phyloP scores from a whole-genome alignment of 202 grass and related monocot species.

The Cymbopogon flexuosus region DNA sequence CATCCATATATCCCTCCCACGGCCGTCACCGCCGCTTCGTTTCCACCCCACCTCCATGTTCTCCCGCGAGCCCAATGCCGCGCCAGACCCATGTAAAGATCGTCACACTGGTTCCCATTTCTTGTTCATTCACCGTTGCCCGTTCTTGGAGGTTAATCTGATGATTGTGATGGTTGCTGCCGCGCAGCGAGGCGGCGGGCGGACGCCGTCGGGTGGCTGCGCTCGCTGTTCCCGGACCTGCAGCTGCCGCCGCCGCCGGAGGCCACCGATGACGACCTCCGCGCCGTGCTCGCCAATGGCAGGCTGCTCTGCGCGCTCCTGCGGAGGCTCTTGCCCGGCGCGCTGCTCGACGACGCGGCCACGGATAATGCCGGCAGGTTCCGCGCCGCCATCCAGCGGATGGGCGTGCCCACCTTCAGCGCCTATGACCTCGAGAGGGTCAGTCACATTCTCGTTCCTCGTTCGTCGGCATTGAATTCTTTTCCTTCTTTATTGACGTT shows the following conservation, averaged over 20 bases:
- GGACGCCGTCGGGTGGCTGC: slow-evolving; percentile 43
- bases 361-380: slow-evolving; percentile 50
- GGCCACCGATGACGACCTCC: slow-evolving; percentile 41
- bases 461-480: neutral
- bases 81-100: slow-evolving; percentile 35
- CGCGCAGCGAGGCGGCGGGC: slow-evolving; percentile 40
- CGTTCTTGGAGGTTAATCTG: neutral
- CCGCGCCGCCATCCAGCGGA: slow-evolving; percentile 44
- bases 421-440: slow-evolving; percentile 62
- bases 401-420: slow-evolving; percentile 53
- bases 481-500: neutral
- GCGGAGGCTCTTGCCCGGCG: slow-evolving; percentile 36
- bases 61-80: slow-evolving; percentile 24
- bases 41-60: slow-evolving; percentile 41
- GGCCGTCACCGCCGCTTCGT: slow-evolving; percentile 19
- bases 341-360: slow-evolving; percentile 38
- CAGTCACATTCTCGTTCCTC: neutral
- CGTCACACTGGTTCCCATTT: neutral
- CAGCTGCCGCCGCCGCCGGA: slow-evolving; percentile 22
- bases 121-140: neutral
- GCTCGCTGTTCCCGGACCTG: slow-evolving; percentile 34
- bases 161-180: neutral
- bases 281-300: slow-evolving; percentile 25
- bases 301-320: slow-evolving; percentile 49
- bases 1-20: slow-evolving; percentile 25